Evolutionary conservation across 768 basidiomycete species (phyloP).

Genomic region (Pleurotus tuoliensis): DNA sequence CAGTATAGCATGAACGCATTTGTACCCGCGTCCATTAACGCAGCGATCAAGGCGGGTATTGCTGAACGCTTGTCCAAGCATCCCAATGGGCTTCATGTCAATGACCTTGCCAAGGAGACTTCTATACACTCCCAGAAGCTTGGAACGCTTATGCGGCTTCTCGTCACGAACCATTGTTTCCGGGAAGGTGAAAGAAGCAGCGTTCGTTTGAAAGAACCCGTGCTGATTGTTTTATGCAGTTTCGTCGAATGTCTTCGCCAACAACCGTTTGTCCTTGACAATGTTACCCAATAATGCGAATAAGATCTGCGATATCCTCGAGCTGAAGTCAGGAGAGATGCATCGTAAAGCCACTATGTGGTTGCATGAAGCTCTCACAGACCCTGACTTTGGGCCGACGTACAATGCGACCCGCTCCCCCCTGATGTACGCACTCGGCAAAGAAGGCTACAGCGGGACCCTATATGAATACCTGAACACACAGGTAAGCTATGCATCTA

Average conservation of each 20-base stretch:
- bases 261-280: conserved; percentile 9
- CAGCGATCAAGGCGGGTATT: conserved; percentile 4
- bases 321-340: conserved; percentile 7
- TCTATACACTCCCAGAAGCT: conserved; percentile 5
- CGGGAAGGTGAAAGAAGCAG: background rate
- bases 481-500: background rate
- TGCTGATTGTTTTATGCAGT: background rate
- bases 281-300: background rate
- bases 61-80: conserved; percentile 5
- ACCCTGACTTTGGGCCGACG: conserved; percentile 14
- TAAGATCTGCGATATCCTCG: background rate
- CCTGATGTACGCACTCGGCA: conserved; percentile 13
- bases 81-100: conserved; percentile 10
- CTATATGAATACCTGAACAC: conserved; percentile 6
- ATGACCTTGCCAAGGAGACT: conserved; percentile 1
- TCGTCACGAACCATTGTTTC: conserved; percentile 4
- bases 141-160: background rate
- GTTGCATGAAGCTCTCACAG: conserved; percentile 11
- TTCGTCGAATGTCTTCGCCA: conserved; percentile 4
- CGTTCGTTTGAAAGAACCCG: background rate
- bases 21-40: background rate
- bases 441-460: conserved; percentile 2
- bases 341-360: background rate
- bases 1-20: background rate
- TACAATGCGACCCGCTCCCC: conserved; percentile 12